These are phyloP conservation scores for Hebeloma cylindrosporum DNA, from an alignment of 768 basidiomycete genomes.

Conservation along the genomic window DNA sequence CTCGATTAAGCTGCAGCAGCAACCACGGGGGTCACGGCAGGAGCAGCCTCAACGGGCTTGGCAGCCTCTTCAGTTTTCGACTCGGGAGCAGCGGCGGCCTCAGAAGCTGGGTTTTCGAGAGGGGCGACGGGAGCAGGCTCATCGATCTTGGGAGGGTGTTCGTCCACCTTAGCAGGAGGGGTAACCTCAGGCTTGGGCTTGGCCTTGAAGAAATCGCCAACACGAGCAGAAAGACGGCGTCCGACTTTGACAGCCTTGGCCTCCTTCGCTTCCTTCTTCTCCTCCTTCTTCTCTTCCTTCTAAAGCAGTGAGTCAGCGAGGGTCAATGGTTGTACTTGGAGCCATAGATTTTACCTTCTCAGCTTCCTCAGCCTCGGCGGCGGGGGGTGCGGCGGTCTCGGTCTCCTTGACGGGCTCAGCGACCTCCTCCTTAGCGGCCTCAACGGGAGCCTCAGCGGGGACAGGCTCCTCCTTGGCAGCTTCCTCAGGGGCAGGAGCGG, in stretches of 20 bases:
- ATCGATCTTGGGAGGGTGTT: slow-evolving; percentile 87
- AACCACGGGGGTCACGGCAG: slow-evolving; percentile 64
- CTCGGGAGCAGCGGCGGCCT: slow-evolving; percentile 40
- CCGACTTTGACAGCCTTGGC: slow-evolving; percentile 61
- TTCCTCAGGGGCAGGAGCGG: slow-evolving; percentile 44
- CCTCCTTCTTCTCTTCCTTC: slow-evolving; percentile 49
- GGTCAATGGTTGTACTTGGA: not conserved
- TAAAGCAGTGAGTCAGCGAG: not conserved
- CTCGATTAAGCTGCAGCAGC: slow-evolving; percentile 73
- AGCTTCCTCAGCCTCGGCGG: slow-evolving; percentile 42
- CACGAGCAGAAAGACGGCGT: slow-evolving; percentile 83
- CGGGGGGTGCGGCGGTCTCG: slow-evolving; percentile 38
- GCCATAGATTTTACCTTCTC: slow-evolving; percentile 55
- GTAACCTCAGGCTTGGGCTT: slow-evolving; percentile 65
- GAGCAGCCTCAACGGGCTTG: slow-evolving; percentile 45
- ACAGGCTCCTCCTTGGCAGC: slow-evolving; percentile 45
- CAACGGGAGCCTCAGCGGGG: slow-evolving; percentile 47
- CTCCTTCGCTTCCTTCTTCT: slow-evolving; percentile 48
- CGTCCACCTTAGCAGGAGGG: slow-evolving; percentile 80
- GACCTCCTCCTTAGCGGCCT: slow-evolving; percentile 69
- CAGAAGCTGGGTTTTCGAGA: slow-evolving; percentile 73
- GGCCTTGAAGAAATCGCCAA: slow-evolving; percentile 80
- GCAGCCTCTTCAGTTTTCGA: slow-evolving; percentile 40
- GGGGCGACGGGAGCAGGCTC: slow-evolving; percentile 81
- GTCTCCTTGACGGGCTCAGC: slow-evolving; percentile 72